A percentile compares a stretch with the other conserved stretches of the same genome.
phyloP scores from a whole-genome alignment of 73 alveolate species.

The Paramecium octaurelia region DNA sequence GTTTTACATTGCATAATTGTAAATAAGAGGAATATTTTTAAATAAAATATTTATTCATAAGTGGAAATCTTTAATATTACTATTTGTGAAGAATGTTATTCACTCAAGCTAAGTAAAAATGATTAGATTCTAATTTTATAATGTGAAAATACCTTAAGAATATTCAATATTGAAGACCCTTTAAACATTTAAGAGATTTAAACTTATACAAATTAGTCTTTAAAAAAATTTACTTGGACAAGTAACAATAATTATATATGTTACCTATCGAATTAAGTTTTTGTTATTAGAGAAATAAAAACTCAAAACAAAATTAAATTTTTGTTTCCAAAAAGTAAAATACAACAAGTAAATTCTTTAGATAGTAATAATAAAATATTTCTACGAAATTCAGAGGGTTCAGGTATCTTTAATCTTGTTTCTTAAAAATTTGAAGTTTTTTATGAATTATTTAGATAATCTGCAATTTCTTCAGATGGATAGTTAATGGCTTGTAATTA shows the following conservation, averaged over 20 bases:
- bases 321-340: neutral
- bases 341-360: neutral
- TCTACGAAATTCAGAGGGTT: neutral
- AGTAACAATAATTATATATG: neutral
- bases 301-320: neutral
- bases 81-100: neutral
- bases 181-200: neutral
- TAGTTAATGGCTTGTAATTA: no score
- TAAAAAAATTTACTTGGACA: neutral
- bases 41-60: neutral
- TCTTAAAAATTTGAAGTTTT: neutral
- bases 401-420: neutral
- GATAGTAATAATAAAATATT: neutral
- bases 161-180: neutral
- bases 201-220: no score
- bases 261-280: neutral
- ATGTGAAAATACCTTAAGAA: neutral
- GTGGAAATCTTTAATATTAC: neutral
- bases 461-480: neutral
- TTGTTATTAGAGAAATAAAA: neutral
- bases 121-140: neutral
- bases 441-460: no score
- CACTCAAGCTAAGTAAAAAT: neutral
- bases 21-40: no score
- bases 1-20: neutral